Conservation (phyloP, 78 protist species). For the Dictyostelium discoideum region DNA sequence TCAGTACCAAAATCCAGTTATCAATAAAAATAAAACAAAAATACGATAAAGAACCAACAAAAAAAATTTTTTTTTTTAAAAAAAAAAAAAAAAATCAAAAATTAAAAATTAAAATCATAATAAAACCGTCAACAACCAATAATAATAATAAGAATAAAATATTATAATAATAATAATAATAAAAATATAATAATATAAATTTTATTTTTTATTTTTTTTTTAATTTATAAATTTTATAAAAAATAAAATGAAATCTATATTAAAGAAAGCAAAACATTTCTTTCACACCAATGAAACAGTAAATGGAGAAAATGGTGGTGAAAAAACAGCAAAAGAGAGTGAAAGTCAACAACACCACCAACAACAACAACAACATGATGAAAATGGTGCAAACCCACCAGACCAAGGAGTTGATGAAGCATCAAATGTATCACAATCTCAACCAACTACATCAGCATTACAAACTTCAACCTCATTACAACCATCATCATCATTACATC, state of each 20-base stretch:
- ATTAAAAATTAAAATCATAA: too few species aligned
- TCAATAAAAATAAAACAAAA: too few species aligned
- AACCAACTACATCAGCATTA: neutral
- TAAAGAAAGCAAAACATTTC: constrained; percentile 18
- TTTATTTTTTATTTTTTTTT: neutral
- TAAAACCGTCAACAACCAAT: neutral
- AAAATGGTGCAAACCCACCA: constrained; percentile 6
- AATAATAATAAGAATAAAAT: too few species aligned
- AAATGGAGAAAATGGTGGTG: neutral
- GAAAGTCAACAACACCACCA: neutral
- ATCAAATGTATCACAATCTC: neutral
- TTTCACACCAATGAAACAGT: neutral
- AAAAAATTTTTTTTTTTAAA: too few species aligned
- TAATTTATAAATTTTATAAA: neutral
- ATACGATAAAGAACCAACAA: neutral
- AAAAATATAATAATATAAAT: too few species aligned
- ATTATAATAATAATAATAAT: too few species aligned
- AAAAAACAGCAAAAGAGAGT: neutral
- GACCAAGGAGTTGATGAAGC: neutral
- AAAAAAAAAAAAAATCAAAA: too few species aligned
- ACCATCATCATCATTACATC: neutral
- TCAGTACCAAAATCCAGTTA: neutral
- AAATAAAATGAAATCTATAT: neutral
- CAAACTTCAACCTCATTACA: neutral
- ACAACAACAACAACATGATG: neutral